Evolutionary conservation across 148 eudicot species (phyloP), one percentile per base, ranked within the genome.

Genomic region (Hydrangea macrophylla): DNA sequence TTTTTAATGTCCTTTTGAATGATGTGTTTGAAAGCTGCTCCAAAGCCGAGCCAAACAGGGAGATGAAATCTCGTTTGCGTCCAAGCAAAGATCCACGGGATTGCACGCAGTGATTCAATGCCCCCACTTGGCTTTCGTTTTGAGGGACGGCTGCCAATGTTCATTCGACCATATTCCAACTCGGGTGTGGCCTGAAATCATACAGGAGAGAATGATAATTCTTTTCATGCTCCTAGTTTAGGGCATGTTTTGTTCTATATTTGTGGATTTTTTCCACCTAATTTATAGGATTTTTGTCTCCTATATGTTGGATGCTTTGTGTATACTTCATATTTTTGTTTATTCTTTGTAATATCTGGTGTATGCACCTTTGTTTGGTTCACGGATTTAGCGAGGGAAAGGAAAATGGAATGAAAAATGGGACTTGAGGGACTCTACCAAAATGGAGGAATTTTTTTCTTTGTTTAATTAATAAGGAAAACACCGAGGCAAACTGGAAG

Each of bases 71-170:
- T 84, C 31, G 99, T 90, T 54, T 94, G 99, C 17, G 97, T 94
- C 99, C 97, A 94, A 6, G 99, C 99, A 77, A 94, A 94, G 74
- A 94, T 94, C 99, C 99, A 94, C 30, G 99, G 99, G 75, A 94
- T 94, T 48, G 97, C 99, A 74, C 99, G 85, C 9, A 94, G 93
- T 9, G 99, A 94, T 76, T 88, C 99, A 13, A 94, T 94, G 11
- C 97, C 99, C 25, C 99, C 99, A 71, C 99, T 94, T 42, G 99
- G 91, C 74, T 94, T 94, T 60, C 99, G 80, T 73, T 94, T 94
- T 1, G 97, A 94, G 62, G 99, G 99, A 24, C 99, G 96, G 62
- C 99, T 94, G 12, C 99, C 98, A 48, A 94, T 94, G 70, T 94
- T 94, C 99, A 94, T 94, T 39, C 99, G 73, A 24, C 99, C 99